Evolutionary conservation across 2,329 filamentous ascomycete species (phyloP).

Genomic region (Penicillium sp.): DNA sequence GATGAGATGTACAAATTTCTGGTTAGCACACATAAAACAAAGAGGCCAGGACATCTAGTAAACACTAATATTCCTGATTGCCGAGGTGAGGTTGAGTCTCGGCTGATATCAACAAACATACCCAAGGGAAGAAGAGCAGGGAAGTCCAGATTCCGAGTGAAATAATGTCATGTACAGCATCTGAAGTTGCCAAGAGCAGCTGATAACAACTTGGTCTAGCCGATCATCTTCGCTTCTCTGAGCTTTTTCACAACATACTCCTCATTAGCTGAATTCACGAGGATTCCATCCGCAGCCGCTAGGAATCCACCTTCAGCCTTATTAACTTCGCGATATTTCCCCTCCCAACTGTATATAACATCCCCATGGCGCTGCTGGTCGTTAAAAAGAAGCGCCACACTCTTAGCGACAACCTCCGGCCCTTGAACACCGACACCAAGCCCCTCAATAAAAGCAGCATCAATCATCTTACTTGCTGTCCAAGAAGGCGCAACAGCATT

Average conservation of each 20-base stretch:
- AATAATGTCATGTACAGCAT: too few relatives aligned
- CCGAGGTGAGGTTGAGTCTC: too few relatives aligned
- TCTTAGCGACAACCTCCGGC: conserved; percentile 42
- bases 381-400: conserved; percentile 44
- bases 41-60: too few relatives aligned
- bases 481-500: conserved; percentile 51
- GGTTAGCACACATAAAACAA: too few relatives aligned
- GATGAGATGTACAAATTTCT: too few relatives aligned
- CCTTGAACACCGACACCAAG: conserved; percentile 33
- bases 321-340: conserved; percentile 49
- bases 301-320: conserved; percentile 29
- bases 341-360: conserved; percentile 44
- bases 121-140: too few relatives aligned
- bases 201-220: background rate
- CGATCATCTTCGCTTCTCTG: background rate
- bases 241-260: conserved; percentile 11
- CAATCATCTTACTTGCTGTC: conserved; percentile 46
- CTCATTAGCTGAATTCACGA: conserved; percentile 9
- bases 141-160: too few relatives aligned
- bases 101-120: too few relatives aligned
- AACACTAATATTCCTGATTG: too few relatives aligned
- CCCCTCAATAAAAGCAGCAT: conserved; percentile 22
- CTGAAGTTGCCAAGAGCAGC: background rate
- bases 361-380: conserved; percentile 45
- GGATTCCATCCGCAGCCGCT: background rate